These are phyloP conservation scores for Liquidambar formosana DNA, from an alignment of 164 flowering plant genomes.

Conservation along the genomic window DNA sequence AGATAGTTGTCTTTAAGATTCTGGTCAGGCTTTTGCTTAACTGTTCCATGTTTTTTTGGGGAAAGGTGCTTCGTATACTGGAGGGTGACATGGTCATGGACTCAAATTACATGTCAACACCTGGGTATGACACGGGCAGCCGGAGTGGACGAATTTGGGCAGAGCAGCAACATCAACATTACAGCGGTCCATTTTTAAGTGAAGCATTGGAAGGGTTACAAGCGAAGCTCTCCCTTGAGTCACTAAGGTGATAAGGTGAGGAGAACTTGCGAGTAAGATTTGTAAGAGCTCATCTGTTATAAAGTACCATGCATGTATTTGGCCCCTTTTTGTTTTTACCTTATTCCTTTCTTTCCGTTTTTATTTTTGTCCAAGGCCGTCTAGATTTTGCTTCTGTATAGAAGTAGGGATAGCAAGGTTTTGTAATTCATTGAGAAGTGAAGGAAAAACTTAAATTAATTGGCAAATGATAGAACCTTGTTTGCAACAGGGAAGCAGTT, in stretches of 20 bases:
- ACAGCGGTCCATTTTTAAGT: conserved; percentile 42
- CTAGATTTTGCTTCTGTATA: conserved; percentile 28
- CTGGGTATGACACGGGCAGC: conserved; percentile 61
- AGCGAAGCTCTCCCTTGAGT: conserved; percentile 42
- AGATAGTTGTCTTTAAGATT: too few species aligned
- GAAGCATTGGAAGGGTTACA: conserved; percentile 40
- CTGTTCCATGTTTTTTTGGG: background rate
- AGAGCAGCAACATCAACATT: conserved; percentile 49
- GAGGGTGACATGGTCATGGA: conserved; percentile 86
- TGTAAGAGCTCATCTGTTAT: conserved; percentile 16
- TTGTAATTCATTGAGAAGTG: conserved; percentile 12
- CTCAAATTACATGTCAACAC: conserved; percentile 50
- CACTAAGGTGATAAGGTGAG: conserved; percentile 34
- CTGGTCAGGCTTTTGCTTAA: background rate
- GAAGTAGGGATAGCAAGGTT: conserved; percentile 11
- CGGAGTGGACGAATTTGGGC: conserved; percentile 64
- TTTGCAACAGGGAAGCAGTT: too few species aligned
- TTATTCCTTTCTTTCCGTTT: background rate
- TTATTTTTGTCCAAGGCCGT: background rate
- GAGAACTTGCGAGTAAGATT: conserved; percentile 23
- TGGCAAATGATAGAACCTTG: background rate
- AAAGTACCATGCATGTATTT: background rate
- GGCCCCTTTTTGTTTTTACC: background rate
- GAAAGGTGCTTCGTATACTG: conserved; percentile 70
- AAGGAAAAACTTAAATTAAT: background rate